phyloP scores from a whole-genome alignment of 1,284 basidiomycete species.

The Phlebopus sp. region DNA sequence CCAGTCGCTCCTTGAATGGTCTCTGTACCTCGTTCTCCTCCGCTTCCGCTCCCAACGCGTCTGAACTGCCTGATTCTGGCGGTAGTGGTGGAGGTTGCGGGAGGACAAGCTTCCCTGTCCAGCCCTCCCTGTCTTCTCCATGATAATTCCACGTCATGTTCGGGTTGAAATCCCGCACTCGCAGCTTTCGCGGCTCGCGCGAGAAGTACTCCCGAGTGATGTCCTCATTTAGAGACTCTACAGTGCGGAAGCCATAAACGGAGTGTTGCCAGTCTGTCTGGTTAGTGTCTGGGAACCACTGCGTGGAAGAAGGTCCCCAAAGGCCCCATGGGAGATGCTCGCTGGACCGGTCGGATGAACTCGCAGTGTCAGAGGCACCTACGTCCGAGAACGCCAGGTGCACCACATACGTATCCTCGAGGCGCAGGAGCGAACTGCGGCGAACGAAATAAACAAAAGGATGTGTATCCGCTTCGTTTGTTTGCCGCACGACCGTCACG shows the following conservation, averaged over 20 bases:
- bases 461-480: slow-evolving; percentile 32
- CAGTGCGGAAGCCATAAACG: slow-evolving; percentile 47
- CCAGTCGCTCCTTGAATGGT: slow-evolving; percentile 10
- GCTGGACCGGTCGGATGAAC: too few relatives aligned
- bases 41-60: slow-evolving; percentile 34
- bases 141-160: slow-evolving; percentile 33
- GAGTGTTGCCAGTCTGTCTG: slow-evolving; percentile 50
- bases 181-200: slow-evolving; percentile 23
- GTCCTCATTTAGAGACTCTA: slow-evolving; percentile 27
- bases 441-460: slow-evolving; percentile 51
- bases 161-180: slow-evolving; percentile 50
- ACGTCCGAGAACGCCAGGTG: slow-evolving; percentile 1
- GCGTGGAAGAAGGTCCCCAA: slow-evolving; percentile 50
- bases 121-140: slow-evolving; percentile 9
- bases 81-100: neutral
- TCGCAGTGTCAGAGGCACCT: neutral
- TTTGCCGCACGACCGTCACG: slow-evolving; percentile 37
- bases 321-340: slow-evolving; percentile 40
- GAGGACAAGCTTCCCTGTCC: slow-evolving; percentile 24
- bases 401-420: slow-evolving; percentile 5
- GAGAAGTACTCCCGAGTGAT: neutral
- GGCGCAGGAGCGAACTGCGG: slow-evolving; percentile 41
- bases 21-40: neutral
- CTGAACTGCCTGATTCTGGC: slow-evolving; percentile 21
- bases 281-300: slow-evolving; percentile 47